Evolutionary conservation across 768 basidiomycete genomes (phyloP), one percentile per base, ranked within the genome.

Genomic region (Termitomyces sp.): DNA sequence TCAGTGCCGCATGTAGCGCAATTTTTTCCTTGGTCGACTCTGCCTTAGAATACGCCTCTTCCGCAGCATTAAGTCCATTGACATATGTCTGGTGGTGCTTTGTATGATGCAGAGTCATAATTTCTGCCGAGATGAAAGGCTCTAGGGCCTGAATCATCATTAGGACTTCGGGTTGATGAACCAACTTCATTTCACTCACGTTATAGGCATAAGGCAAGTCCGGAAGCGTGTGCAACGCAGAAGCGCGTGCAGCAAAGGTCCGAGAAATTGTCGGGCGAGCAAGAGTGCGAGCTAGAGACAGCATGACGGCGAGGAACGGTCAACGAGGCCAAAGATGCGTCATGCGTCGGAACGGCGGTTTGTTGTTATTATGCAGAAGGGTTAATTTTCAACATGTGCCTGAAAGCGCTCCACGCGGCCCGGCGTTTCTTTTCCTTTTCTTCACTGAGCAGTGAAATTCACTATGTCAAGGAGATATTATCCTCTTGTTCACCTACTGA

Each of bases 21-120:
- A 99, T 96, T 61, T 81, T 76, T 64, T 89, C 86, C 68, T 86
- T 87, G 53, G 85, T 80, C 38, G 89, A 83, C 17, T 77, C 67
- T 4, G 86, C 70, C 60, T 84, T 84, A 29, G 80, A 75, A 67
- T 91, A 92, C n/a, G 85, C 73, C 63, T 91, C 89, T 69, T 96
- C 93, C 2, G 96, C 95, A 5, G 91, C 83, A 73, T 99, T 99
- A 57, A 98, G 80, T 11, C 93, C 95, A 64, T 87, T 94, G 40
- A 99, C 95, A 71, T 99, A 99, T 17, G 89, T 82, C 75, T 93
- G 89, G 68, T 92, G 90, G 65, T 95, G 93, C 79, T 94, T 94
- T 57, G 81, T 79, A 74, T 98, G 95, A 68, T 97, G 96, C 56
- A 98, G 77, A 54, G 80, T 85, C 95, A 98, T 98, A 61, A 99